phyloP scores from a whole-genome alignment of 2,329 filamentous ascomycete genomes.

The Arthrobotrys sinensis region DNA sequence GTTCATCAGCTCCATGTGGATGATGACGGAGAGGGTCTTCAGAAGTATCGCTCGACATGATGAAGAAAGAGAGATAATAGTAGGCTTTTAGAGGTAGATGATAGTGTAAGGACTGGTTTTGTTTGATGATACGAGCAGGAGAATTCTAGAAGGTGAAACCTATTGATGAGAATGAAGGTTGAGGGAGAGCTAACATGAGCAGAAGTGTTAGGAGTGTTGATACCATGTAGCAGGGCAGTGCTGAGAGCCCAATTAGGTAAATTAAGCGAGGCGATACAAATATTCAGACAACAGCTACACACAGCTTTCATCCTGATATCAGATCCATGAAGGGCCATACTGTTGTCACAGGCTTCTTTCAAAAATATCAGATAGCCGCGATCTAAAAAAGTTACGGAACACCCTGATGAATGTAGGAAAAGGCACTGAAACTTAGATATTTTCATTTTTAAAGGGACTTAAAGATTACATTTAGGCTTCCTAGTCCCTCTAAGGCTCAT shows the following conservation, averaged over 20 bases:
- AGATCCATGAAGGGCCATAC: too few species aligned
- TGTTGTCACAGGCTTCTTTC: too few species aligned
- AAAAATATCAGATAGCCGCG: too few species aligned
- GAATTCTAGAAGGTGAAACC: neutral
- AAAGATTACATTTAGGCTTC: too few species aligned
- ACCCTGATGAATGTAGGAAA: too few species aligned
- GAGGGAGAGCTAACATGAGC: neutral
- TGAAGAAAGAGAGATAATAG: neutral
- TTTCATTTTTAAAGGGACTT: too few species aligned
- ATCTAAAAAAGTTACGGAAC: too few species aligned
- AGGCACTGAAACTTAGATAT: too few species aligned
- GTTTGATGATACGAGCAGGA: neutral
- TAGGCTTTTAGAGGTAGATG: neutral
- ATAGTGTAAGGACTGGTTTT: neutral
- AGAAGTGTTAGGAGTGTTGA: neutral
- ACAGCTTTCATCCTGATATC: neutral
- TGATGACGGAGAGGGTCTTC: conserved; percentile 20
- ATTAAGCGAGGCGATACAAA: neutral
- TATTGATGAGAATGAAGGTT: neutral
- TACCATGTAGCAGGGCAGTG: too few species aligned
- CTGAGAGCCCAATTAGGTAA: neutral
- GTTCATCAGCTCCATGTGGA: conserved; percentile 31
- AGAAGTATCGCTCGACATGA: conserved; percentile 23
- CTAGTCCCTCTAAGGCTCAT: too few species aligned
- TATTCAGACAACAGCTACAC: neutral